These are phyloP conservation scores for Chaetomiaceae sp. DNA, from an alignment of 2,329 filamentous ascomycete species.

Conservation along the genomic window DNA sequence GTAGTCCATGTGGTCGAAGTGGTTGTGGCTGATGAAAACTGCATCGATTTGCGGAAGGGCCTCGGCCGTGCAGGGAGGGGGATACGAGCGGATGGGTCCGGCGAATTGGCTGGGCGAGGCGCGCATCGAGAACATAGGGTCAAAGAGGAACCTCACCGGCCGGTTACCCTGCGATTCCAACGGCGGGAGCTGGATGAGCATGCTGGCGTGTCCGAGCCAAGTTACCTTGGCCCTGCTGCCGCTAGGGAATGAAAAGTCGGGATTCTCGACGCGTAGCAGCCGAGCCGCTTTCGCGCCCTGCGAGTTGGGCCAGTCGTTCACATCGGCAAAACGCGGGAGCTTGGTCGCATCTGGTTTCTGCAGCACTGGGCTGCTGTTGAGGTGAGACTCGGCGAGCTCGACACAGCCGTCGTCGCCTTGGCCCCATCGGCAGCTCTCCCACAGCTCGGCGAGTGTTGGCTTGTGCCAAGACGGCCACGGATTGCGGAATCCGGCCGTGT, in stretches of 20 bases:
- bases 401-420: constrained; percentile 18
- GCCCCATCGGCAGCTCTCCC: constrained; percentile 22
- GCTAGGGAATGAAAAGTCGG: constrained; percentile 22
- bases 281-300: constrained; percentile 17
- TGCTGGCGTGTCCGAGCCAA: constrained; percentile 71
- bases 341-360: neutral
- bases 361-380: neutral
- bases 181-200: constrained; percentile 61
- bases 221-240: constrained; percentile 43
- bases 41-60: constrained; percentile 47
- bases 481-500: constrained; percentile 22
- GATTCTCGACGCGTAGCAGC: constrained; percentile 17
- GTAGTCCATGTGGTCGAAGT: constrained; percentile 50
- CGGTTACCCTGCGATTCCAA: constrained; percentile 26
- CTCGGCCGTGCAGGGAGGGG: constrained; percentile 41
- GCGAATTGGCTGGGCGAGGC: constrained; percentile 40
- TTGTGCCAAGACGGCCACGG: constrained; percentile 28
- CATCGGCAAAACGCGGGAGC: constrained; percentile 16
- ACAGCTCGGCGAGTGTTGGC: constrained; percentile 16
- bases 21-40: constrained; percentile 48
- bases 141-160: constrained; percentile 38
- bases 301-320: constrained; percentile 14
- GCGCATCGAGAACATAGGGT: constrained; percentile 46
- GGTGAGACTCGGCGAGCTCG: constrained; percentile 20
- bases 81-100: constrained; percentile 47